These are phyloP conservation scores for Nigrospora sphaerica DNA, from an alignment of 2,329 filamentous ascomycete species.

Conservation along the genomic window DNA sequence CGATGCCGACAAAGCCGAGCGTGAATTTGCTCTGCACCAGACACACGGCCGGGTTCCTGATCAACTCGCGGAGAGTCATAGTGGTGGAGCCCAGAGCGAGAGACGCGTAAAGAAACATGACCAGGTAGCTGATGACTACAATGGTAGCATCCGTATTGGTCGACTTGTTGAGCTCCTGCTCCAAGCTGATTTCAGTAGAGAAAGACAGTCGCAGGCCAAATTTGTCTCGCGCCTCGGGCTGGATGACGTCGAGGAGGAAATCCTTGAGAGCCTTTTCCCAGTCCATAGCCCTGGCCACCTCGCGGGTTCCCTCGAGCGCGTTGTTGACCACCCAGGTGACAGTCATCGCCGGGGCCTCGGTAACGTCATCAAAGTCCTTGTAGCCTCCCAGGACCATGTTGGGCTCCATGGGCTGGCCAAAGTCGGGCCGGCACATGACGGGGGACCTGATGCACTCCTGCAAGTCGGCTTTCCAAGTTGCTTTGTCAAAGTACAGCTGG, in stretches of 20 bases:
- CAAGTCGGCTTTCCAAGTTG: constrained; percentile 67
- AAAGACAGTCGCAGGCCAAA: constrained; percentile 80
- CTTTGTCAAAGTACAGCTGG: constrained; percentile 55
- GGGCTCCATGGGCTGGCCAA: constrained; percentile 81
- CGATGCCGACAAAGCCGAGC: constrained; percentile 85
- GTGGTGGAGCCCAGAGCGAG: constrained; percentile 85
- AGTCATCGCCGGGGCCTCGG: constrained; percentile 73
- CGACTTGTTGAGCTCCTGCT: constrained; percentile 94
- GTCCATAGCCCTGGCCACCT: constrained; percentile 70
- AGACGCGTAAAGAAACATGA: constrained; percentile 98
- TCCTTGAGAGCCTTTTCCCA: constrained; percentile 79
- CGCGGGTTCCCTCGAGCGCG: constrained; percentile 63
- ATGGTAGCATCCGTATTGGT: constrained; percentile 98
- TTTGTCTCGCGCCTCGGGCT: constrained; percentile 68
- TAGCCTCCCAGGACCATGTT: constrained; percentile 83
- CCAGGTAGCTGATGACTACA: constrained; percentile 89
- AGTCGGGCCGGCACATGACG: constrained; percentile 78
- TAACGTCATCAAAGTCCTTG: constrained; percentile 54
- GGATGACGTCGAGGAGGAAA: constrained; percentile 70
- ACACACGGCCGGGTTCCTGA: constrained; percentile 75
- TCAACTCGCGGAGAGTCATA: constrained; percentile 66
- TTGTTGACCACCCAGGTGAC: constrained; percentile 96
- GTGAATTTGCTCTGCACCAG: constrained; percentile 96
- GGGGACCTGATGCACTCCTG: constrained; percentile 70
- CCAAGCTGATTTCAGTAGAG: constrained; percentile 89